Conservation (phyloP, 208 protist species). For the Trypanosoma theileri region DNA sequence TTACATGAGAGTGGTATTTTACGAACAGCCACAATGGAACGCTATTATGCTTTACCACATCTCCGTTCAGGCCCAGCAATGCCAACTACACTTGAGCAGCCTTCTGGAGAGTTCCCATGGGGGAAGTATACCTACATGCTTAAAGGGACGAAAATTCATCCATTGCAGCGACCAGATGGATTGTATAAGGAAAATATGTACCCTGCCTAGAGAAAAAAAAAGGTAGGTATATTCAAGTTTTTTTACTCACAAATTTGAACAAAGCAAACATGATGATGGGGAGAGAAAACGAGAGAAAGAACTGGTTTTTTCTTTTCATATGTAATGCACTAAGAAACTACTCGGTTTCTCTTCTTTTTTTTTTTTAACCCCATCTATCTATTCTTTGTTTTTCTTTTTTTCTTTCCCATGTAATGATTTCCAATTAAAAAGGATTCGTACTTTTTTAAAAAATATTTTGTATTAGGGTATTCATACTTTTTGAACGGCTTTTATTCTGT, state of each 20-base stretch:
- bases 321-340: background rate
- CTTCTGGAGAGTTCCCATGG: conserved; percentile 52
- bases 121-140: conserved; percentile 64
- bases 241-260: conserved; percentile 5
- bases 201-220: conserved; percentile 32
- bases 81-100: conserved; percentile 46
- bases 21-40: conserved; percentile 65
- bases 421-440: background rate
- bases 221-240: background rate
- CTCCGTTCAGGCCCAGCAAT: conserved; percentile 54
- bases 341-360: background rate
- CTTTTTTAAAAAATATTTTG: background rate
- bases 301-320: background rate
- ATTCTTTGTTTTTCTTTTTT: background rate
- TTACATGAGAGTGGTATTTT: conserved; percentile 50
- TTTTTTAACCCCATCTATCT: background rate
- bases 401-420: background rate
- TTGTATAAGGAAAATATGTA: conserved; percentile 66
- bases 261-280: too few relatives aligned
- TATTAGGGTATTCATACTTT: background rate
- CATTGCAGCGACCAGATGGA: conserved; percentile 55
- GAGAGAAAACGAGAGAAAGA: too few relatives aligned
- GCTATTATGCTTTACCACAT: conserved; percentile 76
- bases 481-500: too few relatives aligned
- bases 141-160: conserved; percentile 44